Conservation (phyloP, 2,329 filamentous ascomycete species). For the Diplodia corticola region DNA sequence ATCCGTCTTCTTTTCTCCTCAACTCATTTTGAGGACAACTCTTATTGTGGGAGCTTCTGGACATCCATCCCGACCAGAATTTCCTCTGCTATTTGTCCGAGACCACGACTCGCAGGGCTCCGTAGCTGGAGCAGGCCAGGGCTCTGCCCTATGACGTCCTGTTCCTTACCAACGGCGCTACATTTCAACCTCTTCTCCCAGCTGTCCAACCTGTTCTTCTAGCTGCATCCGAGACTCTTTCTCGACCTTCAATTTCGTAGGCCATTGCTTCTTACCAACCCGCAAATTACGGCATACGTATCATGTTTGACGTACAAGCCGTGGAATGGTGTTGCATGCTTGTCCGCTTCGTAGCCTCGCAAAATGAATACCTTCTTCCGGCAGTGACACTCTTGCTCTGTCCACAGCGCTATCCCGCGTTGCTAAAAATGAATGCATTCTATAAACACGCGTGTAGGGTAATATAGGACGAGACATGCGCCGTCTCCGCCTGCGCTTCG, state of each 20-base stretch:
- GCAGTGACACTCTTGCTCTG: too few relatives aligned
- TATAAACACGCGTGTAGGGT: constrained; percentile 6
- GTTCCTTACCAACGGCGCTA: constrained; percentile 70
- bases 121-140: constrained; percentile 67
- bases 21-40: constrained; percentile 61
- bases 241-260: too few relatives aligned
- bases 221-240: neutral
- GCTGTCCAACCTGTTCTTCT: neutral
- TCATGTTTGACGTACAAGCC: neutral
- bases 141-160: constrained; percentile 54
- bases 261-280: neutral
- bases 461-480: neutral
- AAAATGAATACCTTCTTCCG: neutral
- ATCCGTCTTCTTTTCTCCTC: constrained; percentile 35
- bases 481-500: constrained; percentile 37
- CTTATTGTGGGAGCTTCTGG: constrained; percentile 66
- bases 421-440: neutral
- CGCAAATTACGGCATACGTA: neutral
- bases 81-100: constrained; percentile 65
- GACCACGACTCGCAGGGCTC: constrained; percentile 56
- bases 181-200: constrained; percentile 36
- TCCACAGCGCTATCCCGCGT: neutral
- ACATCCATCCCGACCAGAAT: constrained; percentile 46
- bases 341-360: neutral
- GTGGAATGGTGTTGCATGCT: neutral